Base-by-base conservation (phyloP, 768 basidiomycete species). In the Asterophora parasitica region DNA sequence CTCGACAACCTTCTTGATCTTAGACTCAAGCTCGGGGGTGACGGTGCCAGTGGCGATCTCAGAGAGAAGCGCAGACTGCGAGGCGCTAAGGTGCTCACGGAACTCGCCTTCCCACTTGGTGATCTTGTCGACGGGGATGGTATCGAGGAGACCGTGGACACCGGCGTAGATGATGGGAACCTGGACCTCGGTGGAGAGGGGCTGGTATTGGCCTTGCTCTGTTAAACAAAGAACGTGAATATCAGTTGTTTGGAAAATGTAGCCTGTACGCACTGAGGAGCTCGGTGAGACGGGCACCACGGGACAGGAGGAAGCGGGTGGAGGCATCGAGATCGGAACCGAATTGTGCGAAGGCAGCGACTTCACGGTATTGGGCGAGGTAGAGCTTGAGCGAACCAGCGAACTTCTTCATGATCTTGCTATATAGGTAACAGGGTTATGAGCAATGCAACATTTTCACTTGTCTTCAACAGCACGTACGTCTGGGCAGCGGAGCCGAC, bases 321-420 rank as follows among this genome's bases (percentile, higher is more conserved):
- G 95, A 97, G 47, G 95, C 94, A 76, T 98, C 96, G 64, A 98
- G 89, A 73, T 99, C 96, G 62, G 96, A 99, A 82, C 96, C 96
- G 78, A 99, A 99, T 68, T 98, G 96, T 49, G 95, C 93, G 65
- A 95, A 96, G 57, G 93, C 93, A 58, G 96, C 96, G 58, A 99
- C 96, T 81, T 99, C 96, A 87, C 96, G 94, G 79, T 98, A 99
- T 71, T 99, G 96, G 26, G 96, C 96, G 58, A 99, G 91, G 83
- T 99, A 99, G 39, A 99, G 83, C 77, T 98, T 97, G 60, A 98
- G 84, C 46, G 96, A 98, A 80, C 96, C 96, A 61, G 96, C 96
- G 61, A 98, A 98, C 78, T 97, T 94, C 88, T 97, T 99, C 96
- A 99, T 98, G 75, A 98, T 92, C 75, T 94, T 92, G 59, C 85